A percentile compares a stretch with the other conserved stretches of the same genome.
phyloP scores from a whole-genome alignment of 805 yeast species.

The Lachancea quebecensis region DNA sequence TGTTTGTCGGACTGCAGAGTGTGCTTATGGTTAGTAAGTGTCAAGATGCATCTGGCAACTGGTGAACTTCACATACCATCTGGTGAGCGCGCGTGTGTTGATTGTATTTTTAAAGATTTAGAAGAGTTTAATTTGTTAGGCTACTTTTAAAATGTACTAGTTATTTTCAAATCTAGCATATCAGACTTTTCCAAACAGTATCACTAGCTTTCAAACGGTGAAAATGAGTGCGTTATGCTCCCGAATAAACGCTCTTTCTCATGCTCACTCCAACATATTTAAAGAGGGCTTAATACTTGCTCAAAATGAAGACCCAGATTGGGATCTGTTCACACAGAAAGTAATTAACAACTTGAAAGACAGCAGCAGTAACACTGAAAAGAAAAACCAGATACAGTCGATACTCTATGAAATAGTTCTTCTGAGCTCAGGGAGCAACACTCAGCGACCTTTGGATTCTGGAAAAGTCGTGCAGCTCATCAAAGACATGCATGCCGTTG shows the following conservation, averaged over 20 bases:
- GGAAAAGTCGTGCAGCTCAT: slow-evolving; percentile 1
- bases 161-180: too few relatives aligned
- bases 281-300: slow-evolving; percentile 33
- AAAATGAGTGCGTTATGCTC: slow-evolving; percentile 1
- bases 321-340: slow-evolving; percentile 11
- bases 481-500: slow-evolving; percentile 1
- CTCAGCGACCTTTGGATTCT: neutral
- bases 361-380: slow-evolving; percentile 24
- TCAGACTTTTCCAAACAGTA: too few relatives aligned
- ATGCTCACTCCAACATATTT: slow-evolving; percentile 14
- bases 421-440: neutral
- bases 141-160: too few relatives aligned
- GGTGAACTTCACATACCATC: neutral
- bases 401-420: slow-evolving; percentile 5
- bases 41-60: neutral
- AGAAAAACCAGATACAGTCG: slow-evolving; percentile 7
- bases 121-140: too few relatives aligned
- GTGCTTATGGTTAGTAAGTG: neutral
- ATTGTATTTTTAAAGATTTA: too few relatives aligned
- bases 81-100: too few relatives aligned
- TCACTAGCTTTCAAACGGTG: too few relatives aligned
- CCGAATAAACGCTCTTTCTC: slow-evolving; percentile 1
- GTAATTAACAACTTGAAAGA: slow-evolving; percentile 33
- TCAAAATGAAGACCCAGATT: slow-evolving; percentile 19
- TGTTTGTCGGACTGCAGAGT: slow-evolving; percentile 52